Evolutionary conservation across 257 asterid species (phyloP).

Genomic region (Apocynum venetum): DNA sequence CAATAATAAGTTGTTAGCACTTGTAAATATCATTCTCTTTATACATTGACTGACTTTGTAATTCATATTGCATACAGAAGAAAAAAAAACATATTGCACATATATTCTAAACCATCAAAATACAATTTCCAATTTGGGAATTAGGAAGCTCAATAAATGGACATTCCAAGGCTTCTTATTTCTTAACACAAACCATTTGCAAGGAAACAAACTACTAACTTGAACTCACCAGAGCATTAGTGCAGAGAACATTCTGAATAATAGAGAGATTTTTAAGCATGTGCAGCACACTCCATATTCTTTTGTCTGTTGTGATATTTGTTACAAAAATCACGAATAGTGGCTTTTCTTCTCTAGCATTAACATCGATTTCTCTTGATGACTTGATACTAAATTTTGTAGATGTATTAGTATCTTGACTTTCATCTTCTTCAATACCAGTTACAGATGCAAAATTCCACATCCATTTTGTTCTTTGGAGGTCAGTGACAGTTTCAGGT

Average conservation of each 20-base stretch:
- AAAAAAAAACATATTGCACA: background rate
- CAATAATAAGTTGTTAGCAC: background rate
- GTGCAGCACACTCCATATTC: conserved; percentile 46
- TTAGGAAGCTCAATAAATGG: background rate
- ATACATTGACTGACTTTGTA: background rate
- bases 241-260: conserved; percentile 30
- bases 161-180: background rate
- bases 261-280: conserved; percentile 32
- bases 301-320: conserved; percentile 30
- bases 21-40: background rate
- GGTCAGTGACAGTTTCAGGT: conserved; percentile 36
- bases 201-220: background rate
- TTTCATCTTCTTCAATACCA: conserved; percentile 20
- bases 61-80: background rate
- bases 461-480: conserved; percentile 23
- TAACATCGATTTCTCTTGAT: conserved; percentile 9
- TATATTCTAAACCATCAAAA: background rate
- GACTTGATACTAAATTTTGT: conserved; percentile 26
- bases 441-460: conserved; percentile 43
- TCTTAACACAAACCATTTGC: background rate
- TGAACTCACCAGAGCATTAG: conserved; percentile 31
- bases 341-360: conserved; percentile 1
- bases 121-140: background rate
- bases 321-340: conserved; percentile 38
- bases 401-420: conserved; percentile 10